phyloP scores from a whole-genome alignment of 495 filamentous ascomycete species.

The Penicillium simplicissimum region DNA sequence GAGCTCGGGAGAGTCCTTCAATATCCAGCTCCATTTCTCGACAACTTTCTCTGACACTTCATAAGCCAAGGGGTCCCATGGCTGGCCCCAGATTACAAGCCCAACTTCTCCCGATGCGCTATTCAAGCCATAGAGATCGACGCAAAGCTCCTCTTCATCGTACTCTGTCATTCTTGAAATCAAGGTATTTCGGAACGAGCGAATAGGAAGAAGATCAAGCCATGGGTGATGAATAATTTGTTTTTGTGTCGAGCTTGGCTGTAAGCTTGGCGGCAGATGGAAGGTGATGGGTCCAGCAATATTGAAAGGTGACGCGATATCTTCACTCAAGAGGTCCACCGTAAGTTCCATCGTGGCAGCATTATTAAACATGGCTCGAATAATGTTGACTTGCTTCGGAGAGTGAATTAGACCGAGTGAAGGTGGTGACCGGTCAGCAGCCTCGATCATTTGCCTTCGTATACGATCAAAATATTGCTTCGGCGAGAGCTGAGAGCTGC shows the following conservation, averaged over 20 bases:
- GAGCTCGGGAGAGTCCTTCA: constrained; percentile 21
- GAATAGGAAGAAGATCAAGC: constrained; percentile 28
- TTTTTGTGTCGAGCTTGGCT: constrained; percentile 21
- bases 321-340: constrained; percentile 18
- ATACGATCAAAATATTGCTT: not conserved
- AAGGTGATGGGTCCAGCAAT: constrained; percentile 15
- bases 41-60: constrained; percentile 21
- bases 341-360: constrained; percentile 23
- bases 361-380: constrained; percentile 20
- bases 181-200: constrained; percentile 19
- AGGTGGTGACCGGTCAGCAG: not conserved
- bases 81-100: constrained; percentile 26
- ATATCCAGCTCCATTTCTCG: constrained; percentile 25
- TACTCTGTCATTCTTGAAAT: constrained; percentile 4
- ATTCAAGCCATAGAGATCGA: constrained; percentile 20
- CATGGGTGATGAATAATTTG: constrained; percentile 29
- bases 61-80: constrained; percentile 28
- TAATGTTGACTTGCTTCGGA: constrained; percentile 13
- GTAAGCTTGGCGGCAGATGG: constrained; percentile 22
- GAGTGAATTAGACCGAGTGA: constrained; percentile 5
- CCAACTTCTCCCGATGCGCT: constrained; percentile 10
- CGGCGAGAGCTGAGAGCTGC: not conserved
- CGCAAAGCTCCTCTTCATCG: constrained; percentile 27
- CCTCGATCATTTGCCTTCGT: not conserved
- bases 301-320: constrained; percentile 27